Evolutionary conservation across 306 rosid species (phyloP).

Genomic region (Trifolium subterraneum): DNA sequence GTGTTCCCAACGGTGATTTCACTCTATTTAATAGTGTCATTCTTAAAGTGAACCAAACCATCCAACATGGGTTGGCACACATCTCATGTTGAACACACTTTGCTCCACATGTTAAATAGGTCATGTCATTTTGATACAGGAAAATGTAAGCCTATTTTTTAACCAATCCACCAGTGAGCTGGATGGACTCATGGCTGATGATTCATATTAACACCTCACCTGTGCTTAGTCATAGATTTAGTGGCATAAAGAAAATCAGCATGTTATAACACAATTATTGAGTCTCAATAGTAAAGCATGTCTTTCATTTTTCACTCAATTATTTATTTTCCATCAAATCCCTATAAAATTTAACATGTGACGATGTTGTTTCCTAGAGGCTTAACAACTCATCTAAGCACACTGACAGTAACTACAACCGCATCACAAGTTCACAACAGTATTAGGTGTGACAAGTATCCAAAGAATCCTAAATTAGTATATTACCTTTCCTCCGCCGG

Average conservation of each 20-base stretch:
- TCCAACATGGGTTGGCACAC: background rate
- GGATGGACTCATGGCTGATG: background rate
- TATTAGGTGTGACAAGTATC: background rate
- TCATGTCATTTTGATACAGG: background rate
- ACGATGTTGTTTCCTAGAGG: constrained; percentile 18
- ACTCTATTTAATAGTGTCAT: too few relatives aligned
- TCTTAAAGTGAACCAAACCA: background rate
- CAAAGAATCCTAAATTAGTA: constrained; percentile 18
- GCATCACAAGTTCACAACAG: constrained; percentile 1
- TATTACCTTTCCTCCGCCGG: constrained; percentile 90
- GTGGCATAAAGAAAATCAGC: background rate
- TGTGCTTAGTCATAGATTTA: background rate
- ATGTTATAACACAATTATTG: background rate
- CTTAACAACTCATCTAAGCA: constrained; percentile 29
- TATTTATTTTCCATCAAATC: constrained; percentile 26
- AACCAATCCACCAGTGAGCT: background rate
- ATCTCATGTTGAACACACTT: background rate
- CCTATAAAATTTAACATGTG: constrained; percentile 17
- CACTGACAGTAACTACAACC: background rate
- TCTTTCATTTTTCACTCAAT: background rate
- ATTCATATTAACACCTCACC: background rate
- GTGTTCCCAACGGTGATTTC: too few relatives aligned
- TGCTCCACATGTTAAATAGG: background rate
- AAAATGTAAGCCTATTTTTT: background rate
- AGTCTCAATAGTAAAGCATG: background rate